Evolutionary conservation across 2,329 filamentous ascomycete genomes (phyloP), one percentile per base, ranked within the genome.

Genomic region (Teratosphaeria zuluensis): DNA sequence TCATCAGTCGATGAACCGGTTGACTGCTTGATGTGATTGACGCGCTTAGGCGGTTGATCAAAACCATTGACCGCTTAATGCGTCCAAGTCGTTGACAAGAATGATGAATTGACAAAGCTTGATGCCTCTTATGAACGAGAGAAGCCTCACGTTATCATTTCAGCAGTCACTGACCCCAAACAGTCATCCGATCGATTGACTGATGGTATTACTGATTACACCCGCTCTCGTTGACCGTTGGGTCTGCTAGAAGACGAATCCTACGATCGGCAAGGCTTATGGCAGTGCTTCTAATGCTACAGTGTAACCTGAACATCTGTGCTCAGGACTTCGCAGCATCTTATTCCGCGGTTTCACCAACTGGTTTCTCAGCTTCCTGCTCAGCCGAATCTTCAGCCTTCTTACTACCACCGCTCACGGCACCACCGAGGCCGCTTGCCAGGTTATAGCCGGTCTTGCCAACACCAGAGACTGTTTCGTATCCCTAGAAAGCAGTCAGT

Each of bases 361-460:
- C 11, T 42, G 35, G 14, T 12, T 42, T 16, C 8, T 42, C 11
- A 16, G 12, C 3, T 5, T 42, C n/a, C 35, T 42, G 11, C 35
- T 42, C 35, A 42, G 35, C 35, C 35, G 35, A 42, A 14, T 42
- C 11, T n/a, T 55, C 56, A 3, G 52, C 48, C 55, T 60, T 42
- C 55, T 58, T 52, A 9, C 51, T 55, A 12, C 58, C 51, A 16
- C 60, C 60, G 6, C 53, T 58, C 24, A 58, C 55, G 4, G 60
- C 58, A 38, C 53, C 30, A 14, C 59, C 57, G 6, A 61, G 56
- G 8, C 51, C 54, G 16, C 57, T 52, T 7, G 33, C 59, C 16
- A 58, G 28, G 28, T 56, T 61, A 38, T 59, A 61, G 9, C 56
- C 59, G 12, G 57, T 42, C 32, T 61, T 61, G 12, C 57, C 59